These are phyloP conservation scores for Batkoa obscura DNA, from an alignment of 371 early-diverging fungal species.

Conservation along the genomic window DNA sequence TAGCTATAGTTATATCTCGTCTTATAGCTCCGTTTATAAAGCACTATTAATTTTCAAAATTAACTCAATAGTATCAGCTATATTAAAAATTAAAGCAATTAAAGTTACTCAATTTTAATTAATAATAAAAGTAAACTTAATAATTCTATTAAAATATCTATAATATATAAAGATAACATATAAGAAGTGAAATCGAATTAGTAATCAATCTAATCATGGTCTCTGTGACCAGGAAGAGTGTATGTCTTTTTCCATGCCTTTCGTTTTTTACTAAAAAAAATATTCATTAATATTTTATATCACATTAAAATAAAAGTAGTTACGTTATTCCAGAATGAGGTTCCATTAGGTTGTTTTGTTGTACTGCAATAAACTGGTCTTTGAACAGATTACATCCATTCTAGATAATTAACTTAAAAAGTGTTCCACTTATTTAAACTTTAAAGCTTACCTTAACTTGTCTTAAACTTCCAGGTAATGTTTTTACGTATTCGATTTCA, in stretches of 20 bases:
- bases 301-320: background rate
- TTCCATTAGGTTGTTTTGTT: constrained; percentile 76
- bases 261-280: background rate
- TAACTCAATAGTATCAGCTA: too few relatives aligned
- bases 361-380: constrained; percentile 62
- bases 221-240: background rate
- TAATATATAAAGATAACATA: background rate
- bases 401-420: constrained; percentile 16
- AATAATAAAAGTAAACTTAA: background rate
- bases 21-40: too few relatives aligned
- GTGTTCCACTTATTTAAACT: too few relatives aligned
- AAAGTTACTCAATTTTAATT: too few relatives aligned
- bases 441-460: constrained; percentile 15
- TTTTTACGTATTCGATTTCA: constrained; percentile 16
- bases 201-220: background rate
- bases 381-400: constrained; percentile 73
- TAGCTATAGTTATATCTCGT: too few relatives aligned
- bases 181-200: background rate
- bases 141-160: background rate
- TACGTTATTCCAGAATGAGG: constrained; percentile 37
- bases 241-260: background rate
- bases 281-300: background rate
- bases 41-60: too few relatives aligned
- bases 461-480: constrained; percentile 28
- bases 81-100: too few relatives aligned